Base-by-base conservation (phyloP, 176 grass and related monocot species). In the Sorghum bicolor region DNA sequence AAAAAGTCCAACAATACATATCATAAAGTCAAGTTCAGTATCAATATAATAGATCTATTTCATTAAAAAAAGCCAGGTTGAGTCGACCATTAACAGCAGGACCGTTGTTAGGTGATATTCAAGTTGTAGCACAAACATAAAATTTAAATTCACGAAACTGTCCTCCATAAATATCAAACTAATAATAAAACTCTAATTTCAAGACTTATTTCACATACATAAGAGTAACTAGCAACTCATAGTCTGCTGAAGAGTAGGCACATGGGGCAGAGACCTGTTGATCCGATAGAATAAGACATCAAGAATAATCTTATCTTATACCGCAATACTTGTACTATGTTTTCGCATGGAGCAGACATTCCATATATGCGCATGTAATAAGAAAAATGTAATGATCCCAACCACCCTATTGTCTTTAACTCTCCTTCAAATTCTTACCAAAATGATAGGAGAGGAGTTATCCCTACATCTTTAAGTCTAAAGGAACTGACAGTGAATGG, bases 381-480 rank as follows among this genome's bases (percentile, higher is more conserved):
- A 65, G n/a, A 61, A 16, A 80, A 78, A 80, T 55, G 32, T 28
- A 81, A 64, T n/a, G 38, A 45, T 57, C 72, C 44, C 6, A 82
- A 64, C 16, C 45, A 50, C n/a, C 72, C 65, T 58, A 19, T 75
- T 81, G 78, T 19, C 19, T 75, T 81, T 81, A 81, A 53, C 34
- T 66, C 32, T 37, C 43, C 70, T 75, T 87, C 47, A 81, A 58
- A 36, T 75, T 64, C 61, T 36, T 81, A 87, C 45, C 45, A 87
- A 87, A 67, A 81, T 75, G 45, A 87, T 57, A 81, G 29, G 41
- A 75, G 78, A 69, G 47, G 78, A 87, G 70, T 87, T 75, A 75
- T 67, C 70, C 76, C 77, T 67, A 62, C 4, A 36, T 68, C 61
- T 87, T 81, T 87, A 20, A 11, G 43, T 25, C 47, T 75, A 63